Percentiles rank a stretch among this genome's conserved stretches.
Evolutionary conservation across 805 yeast genomes (phyloP).

Genomic region (Saccharomycopsis sp.): DNA sequence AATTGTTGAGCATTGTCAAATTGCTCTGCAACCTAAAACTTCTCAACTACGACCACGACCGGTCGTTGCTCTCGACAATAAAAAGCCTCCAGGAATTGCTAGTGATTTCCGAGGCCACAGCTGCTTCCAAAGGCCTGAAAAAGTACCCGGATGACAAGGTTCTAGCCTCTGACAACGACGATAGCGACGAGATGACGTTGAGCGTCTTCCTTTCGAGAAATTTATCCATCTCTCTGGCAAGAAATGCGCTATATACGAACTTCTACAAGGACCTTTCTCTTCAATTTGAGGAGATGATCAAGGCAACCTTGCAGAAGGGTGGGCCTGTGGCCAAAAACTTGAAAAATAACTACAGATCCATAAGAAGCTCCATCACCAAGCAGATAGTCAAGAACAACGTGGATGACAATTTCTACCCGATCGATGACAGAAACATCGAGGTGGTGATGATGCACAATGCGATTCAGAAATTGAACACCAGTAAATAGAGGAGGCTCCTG

Average conservation of each 20-base stretch:
- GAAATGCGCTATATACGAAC: slow-evolving; percentile 13
- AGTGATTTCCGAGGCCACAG: neutral
- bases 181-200: neutral
- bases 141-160: neutral
- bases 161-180: neutral
- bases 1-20: slow-evolving; percentile 8
- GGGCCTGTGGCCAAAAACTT: slow-evolving; percentile 43
- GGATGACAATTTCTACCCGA: slow-evolving; percentile 1
- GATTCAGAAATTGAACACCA: slow-evolving; percentile 5
- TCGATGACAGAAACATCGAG: slow-evolving; percentile 16
- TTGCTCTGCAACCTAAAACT: slow-evolving; percentile 6
- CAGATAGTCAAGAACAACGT: slow-evolving; percentile 20
- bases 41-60: slow-evolving; percentile 3
- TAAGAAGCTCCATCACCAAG: slow-evolving; percentile 28
- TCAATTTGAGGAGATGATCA: slow-evolving; percentile 34
- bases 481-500: too few species aligned
- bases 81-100: neutral
- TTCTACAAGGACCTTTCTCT: slow-evolving; percentile 31
- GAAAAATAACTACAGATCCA: slow-evolving; percentile 30
- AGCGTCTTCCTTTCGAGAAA: slow-evolving; percentile 12
- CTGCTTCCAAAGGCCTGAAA: too few species aligned
- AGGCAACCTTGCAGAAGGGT: slow-evolving; percentile 38
- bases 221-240: slow-evolving; percentile 4
- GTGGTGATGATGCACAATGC: slow-evolving; percentile 18
- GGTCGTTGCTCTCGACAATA: neutral